Base-by-base conservation (phyloP, 2,329 filamentous ascomycete species). In the Sarocladiaceae sp. region DNA sequence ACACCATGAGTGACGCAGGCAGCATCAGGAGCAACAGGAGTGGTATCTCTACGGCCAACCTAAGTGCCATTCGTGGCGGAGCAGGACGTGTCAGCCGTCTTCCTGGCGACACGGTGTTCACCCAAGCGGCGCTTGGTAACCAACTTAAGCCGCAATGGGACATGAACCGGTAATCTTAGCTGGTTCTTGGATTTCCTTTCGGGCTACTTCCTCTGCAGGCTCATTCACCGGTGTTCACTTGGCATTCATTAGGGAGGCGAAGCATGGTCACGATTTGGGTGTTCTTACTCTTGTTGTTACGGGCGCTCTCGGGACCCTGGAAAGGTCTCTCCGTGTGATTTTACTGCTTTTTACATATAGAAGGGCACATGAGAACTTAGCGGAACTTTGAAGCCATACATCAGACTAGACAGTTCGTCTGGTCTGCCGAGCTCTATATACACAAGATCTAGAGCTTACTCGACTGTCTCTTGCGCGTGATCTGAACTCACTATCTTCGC, bases 31-130 rank as follows among this genome's bases (percentile, higher is more conserved):
- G 86, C 66, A 88, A 87, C 68, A 59, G 57, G 13, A 69, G 86
- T 64, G 88, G 85, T 42, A 82, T 95, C 54, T 94, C 88, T 4
- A 73, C 79, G 3, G 67, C 74, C 43, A 78, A 89, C 58, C 67
- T 80, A 43, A 70, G 80, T 48, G 84, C 87, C 55, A 82, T 95
- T 55, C 85, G 89, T 51, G 77, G 70, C 46, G 90, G 90, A 51
- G 89, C 88, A 35, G 91, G 94, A 57, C 85, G 90, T 50, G 80
- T 96, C 51, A 93, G 87, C 59, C 82, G 86, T 41, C 76, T 96
- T 48, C 89, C 90, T 0, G 82, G 80, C 47, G 88, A 90, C 53
- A 78, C 83, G 33, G 87, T 95, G 47, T 90, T 89, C 51, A 89
- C 87, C 3, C 75, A 74, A 56, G 78, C 84, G 26, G 79, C 88